Evolutionary conservation across 345 rosid species (phyloP).

Genomic region (Pistacia vera): DNA sequence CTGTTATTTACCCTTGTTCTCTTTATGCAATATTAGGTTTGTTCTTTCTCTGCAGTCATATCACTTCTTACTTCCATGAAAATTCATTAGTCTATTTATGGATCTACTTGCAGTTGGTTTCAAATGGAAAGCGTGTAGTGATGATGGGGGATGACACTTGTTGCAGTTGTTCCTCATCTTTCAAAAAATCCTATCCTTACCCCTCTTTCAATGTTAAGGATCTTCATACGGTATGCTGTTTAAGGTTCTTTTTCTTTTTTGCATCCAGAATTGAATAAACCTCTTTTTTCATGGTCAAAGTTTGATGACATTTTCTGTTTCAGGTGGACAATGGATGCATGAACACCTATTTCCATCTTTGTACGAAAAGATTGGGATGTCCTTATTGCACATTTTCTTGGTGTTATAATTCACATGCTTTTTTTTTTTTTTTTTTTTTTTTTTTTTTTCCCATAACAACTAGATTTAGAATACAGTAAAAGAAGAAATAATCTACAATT

Average conservation of each 20-base stretch:
- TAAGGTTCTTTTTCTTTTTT: neutral
- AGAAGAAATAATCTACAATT: too few relatives aligned
- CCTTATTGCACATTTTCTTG: slow-evolving; percentile 95
- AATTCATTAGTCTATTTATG: neutral
- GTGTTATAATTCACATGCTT: slow-evolving; percentile 48
- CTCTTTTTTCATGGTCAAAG: neutral
- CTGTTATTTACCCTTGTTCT: neutral
- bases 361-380: slow-evolving; percentile 87
- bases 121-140: slow-evolving; percentile 79
- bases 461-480: too few relatives aligned
- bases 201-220: slow-evolving; percentile 96
- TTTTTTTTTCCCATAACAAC: too few relatives aligned
- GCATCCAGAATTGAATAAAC: neutral
- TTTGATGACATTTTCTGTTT: slow-evolving; percentile 4
- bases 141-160: slow-evolving; percentile 99
- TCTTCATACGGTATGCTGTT: slow-evolving; percentile 71
- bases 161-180: slow-evolving; percentile 83
- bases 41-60: neutral
- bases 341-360: slow-evolving; percentile 76
- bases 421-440: too few relatives aligned
- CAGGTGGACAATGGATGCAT: slow-evolving; percentile 95
- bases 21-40: neutral
- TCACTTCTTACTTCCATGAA: too few relatives aligned
- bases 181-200: slow-evolving; percentile 80
- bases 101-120: slow-evolving; percentile 48